Evolutionary conservation across 371 early-diverging fungal genomes (phyloP).

Genomic region (Lichtheimia ornata): DNA sequence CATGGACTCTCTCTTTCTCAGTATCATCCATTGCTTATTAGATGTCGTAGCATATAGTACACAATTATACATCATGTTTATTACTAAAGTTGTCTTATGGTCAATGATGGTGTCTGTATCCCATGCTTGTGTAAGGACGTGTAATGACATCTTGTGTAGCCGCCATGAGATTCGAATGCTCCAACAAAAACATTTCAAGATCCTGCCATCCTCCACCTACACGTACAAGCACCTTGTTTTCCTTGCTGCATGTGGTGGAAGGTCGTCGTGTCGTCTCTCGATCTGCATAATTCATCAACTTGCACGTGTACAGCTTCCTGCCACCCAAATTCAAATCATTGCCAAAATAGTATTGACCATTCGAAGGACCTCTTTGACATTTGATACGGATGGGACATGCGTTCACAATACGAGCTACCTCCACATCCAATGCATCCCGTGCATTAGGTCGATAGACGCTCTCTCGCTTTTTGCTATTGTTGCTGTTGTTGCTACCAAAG

Average conservation of each 20-base stretch:
- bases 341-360: constrained; percentile 64
- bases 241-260: neutral
- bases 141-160: neutral
- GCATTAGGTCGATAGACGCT: constrained; percentile 40
- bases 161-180: constrained; percentile 38
- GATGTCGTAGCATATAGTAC: no score
- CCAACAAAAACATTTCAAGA: constrained; percentile 62
- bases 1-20: no score
- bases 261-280: constrained; percentile 14
- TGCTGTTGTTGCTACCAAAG: neutral
- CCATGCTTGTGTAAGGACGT: neutral
- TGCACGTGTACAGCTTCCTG: constrained; percentile 47
- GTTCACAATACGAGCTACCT: constrained; percentile 59
- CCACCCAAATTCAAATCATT: constrained; percentile 47
- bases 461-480: neutral
- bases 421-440: constrained; percentile 55
- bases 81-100: no score
- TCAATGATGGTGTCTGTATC: neutral
- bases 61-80: no score
- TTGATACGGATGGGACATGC: constrained; percentile 49
- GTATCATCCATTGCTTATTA: no score
- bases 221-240: constrained; percentile 61
- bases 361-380: constrained; percentile 42
- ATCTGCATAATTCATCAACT: constrained; percentile 44
- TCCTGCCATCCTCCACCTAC: constrained; percentile 75